phyloP scores from a whole-genome alignment of 371 early-diverging fungal genomes.

The Mucor piriformis region DNA sequence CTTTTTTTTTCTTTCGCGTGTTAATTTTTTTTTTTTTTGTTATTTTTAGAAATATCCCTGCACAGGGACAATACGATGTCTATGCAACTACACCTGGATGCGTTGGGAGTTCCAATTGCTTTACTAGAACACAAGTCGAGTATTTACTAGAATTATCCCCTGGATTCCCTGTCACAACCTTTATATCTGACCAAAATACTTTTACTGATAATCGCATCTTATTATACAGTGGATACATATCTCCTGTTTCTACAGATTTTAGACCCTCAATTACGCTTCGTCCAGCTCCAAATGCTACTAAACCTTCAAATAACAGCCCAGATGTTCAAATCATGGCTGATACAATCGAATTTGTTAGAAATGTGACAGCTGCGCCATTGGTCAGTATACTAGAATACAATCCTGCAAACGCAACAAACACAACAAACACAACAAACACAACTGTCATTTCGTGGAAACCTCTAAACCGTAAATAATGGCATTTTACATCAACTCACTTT shows the following conservation, averaged over 20 bases:
- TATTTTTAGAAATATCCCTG: slow-evolving; percentile 53
- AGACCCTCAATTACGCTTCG: slow-evolving; percentile 30
- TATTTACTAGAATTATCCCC: slow-evolving; percentile 47
- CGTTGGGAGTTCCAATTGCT: slow-evolving; percentile 59
- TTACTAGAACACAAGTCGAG: slow-evolving; percentile 51
- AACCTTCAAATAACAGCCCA: slow-evolving; percentile 4
- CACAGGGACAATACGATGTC: slow-evolving; percentile 66
- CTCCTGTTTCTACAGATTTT: slow-evolving; percentile 32
- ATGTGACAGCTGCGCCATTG: slow-evolving; percentile 36
- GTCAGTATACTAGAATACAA: slow-evolving; percentile 47
- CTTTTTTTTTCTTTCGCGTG: not conserved
- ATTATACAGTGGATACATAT: slow-evolving; percentile 55
- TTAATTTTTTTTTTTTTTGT: too few relatives aligned
- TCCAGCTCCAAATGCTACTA: slow-evolving; percentile 23
- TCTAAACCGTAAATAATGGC: slow-evolving; percentile 25
- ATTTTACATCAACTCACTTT: not conserved
- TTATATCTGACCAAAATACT: slow-evolving; percentile 47
- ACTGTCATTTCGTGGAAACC: slow-evolving; percentile 35
- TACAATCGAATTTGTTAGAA: slow-evolving; percentile 38
- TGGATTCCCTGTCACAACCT: slow-evolving; percentile 18
- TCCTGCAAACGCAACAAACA: slow-evolving; percentile 24
- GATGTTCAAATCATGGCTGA: slow-evolving; percentile 39
- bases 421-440: slow-evolving; percentile 19
- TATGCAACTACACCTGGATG: slow-evolving; percentile 72
- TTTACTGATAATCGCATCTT: slow-evolving; percentile 43